Evolutionary conservation across 306 rosid genomes (phyloP), one percentile per base, ranked within the genome.

Genomic region (Castanea sativa): DNA sequence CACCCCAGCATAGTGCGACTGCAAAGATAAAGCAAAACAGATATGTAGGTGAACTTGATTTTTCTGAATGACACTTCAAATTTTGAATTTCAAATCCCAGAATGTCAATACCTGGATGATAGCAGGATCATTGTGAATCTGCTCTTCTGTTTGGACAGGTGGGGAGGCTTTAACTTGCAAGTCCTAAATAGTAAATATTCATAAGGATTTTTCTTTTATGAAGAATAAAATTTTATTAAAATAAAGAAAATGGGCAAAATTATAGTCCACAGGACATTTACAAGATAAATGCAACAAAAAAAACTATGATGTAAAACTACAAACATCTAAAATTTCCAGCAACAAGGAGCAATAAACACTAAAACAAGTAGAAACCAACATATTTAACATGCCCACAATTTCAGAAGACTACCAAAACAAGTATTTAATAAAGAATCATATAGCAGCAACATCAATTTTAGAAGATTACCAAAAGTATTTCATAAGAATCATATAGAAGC

Each of bases 101-200:
- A 65, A 59, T 53, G 56, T 5, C 20, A n/a, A 58, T 78, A 93
- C 96, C 90, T 89, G 91, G 71, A 93, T 89, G 52, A 87, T 84
- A 81, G 97, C 96, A 72, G 94, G 93, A 84, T 90, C 97, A 58
- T 73, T 71, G 23, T 70, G 69, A 63, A 65, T 71, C 76, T 75
- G 85, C 71, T 85, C 91, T 81, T 79, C 89, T 72, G 77, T 75
- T 58, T 79, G 78, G 67, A 74, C 64, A 61, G 90, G 58, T 19
- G 89, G 72, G 27, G 88, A 72, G 58, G 93, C 32, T 86, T 88
- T 88, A 67, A 91, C 86, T 88, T 91, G 92, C 89, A 93, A 88
- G 87, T 86, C 85, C 98, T 93, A 85, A 59, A 81, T 86, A 49
- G 32, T 69, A 78, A 57, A 86, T 63, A 59, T 53, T 45, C 73